These are phyloP conservation scores for Suillus luteus DNA, from an alignment of 768 basidiomycete genomes.

Conservation along the genomic window DNA sequence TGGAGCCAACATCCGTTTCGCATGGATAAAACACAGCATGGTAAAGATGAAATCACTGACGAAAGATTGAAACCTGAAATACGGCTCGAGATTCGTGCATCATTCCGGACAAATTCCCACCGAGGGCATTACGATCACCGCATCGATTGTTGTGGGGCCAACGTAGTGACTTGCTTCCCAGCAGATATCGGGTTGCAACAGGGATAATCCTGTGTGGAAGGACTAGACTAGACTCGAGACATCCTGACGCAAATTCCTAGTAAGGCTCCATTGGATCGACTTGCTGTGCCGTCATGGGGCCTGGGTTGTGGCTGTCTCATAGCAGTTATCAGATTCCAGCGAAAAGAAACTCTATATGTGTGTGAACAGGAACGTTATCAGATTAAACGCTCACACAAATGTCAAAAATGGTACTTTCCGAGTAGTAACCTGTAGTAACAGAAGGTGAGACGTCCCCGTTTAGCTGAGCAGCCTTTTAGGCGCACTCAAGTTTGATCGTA, in stretches of 20 bases:
- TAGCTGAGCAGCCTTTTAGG: background rate
- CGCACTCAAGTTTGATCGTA: background rate
- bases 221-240: background rate
- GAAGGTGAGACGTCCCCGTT: background rate
- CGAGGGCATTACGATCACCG: background rate
- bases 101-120: background rate
- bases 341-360: background rate
- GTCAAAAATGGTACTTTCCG: constrained; percentile 6
- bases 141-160: background rate
- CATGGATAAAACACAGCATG: background rate
- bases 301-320: background rate
- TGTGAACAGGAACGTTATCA: constrained; percentile 8
- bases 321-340: background rate
- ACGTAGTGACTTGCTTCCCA: background rate
- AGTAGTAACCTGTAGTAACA: background rate
- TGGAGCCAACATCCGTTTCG: background rate
- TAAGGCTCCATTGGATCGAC: background rate
- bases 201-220: background rate
- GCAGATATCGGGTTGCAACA: background rate
- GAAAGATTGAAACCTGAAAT: background rate
- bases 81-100: background rate
- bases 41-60: constrained; percentile 4
- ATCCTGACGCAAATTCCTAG: background rate
- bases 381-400: background rate
- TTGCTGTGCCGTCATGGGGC: background rate